Evolutionary conservation across 257 asterid species (phyloP).

Genomic region (Striga asiatica): DNA sequence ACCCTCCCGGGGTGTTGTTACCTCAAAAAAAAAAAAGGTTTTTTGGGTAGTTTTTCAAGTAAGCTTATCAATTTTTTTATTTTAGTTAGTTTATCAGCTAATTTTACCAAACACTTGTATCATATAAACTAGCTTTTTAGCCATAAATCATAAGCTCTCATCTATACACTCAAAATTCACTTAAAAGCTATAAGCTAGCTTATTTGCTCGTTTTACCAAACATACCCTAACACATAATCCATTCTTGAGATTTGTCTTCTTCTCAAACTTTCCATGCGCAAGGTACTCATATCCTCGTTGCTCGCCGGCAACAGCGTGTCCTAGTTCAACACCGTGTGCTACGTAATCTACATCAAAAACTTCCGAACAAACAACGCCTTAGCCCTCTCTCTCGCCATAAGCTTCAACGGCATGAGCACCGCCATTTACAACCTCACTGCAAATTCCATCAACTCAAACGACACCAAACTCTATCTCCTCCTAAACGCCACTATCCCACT

Average conservation of each 20-base stretch:
- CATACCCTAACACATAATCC: no score
- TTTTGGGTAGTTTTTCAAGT: no score
- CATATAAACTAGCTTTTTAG: no score
- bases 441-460: constrained; percentile 32
- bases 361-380: constrained; percentile 37
- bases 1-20: no score
- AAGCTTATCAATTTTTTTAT: no score
- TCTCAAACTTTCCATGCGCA: constrained; percentile 1
- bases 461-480: constrained; percentile 34
- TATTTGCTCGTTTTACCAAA: no score
- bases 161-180: no score
- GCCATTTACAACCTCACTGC: constrained; percentile 49
- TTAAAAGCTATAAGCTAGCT: no score
- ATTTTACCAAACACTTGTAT: no score
- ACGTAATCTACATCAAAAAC: constrained; percentile 45
- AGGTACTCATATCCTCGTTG: constrained; percentile 44
- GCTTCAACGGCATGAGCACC: constrained; percentile 57
- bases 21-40: no score
- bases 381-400: constrained; percentile 45
- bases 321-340: constrained; percentile 67
- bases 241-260: not conserved
- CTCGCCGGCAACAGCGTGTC: constrained; percentile 56
- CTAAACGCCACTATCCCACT: constrained; percentile 48
- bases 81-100: no score
- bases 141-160: no score